Base-by-base conservation (phyloP, 2,329 filamentous ascomycete genomes). In the Camptophora hylomeconis region DNA sequence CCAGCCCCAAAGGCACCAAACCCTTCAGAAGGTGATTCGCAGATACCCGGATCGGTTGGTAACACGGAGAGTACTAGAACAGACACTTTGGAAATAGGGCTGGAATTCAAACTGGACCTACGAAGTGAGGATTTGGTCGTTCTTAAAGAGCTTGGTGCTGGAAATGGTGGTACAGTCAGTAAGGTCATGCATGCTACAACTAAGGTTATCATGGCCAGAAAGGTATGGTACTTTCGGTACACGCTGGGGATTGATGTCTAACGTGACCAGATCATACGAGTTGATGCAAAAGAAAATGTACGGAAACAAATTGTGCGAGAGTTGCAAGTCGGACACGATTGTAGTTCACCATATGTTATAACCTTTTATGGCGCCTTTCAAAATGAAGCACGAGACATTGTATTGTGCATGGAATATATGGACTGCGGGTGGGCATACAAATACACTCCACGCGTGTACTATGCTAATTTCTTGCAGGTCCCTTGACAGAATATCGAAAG, bases 371-470 rank as follows among this genome's bases (percentile, higher is more conserved):
- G 89, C 36, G 89, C 89, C 20, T 98, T 95, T 51, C 71, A 95
- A 49, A 95, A 93, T 52, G 81, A 92, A 50, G 84, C 84, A 38
- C 87, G 92, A 51, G 89, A 98, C 60, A 92, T 98, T 35, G 92
- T 95, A 45, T 87, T 98, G 77, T 98, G 89, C 56, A 98, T 98
- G 89, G 89, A 98, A 56, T 95, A 98, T 53, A 93, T 93, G 83
- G 89, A 98, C 57, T 83, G 87, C 52, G 89, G 89, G 89, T 95
- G 69, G 57, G 81, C 62, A n/a, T 23, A 7, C 24, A n/a, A n/a
- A n/a, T n/a, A n/a, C n/a, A n/a, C n/a, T n/a, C n/a, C n/a, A n/a
- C n/a, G n/a, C n/a, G n/a, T n/a, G n/a, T n/a, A n/a, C n/a, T n/a
- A n/a, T n/a, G n/a, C n/a, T n/a, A n/a, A n/a, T n/a, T n/a, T n/a